A percentile compares a stretch with the other conserved stretches of the same genome.
phyloP scores from a whole-genome alignment of 1,284 basidiomycete genomes.

The Malassezia arunalokei region DNA sequence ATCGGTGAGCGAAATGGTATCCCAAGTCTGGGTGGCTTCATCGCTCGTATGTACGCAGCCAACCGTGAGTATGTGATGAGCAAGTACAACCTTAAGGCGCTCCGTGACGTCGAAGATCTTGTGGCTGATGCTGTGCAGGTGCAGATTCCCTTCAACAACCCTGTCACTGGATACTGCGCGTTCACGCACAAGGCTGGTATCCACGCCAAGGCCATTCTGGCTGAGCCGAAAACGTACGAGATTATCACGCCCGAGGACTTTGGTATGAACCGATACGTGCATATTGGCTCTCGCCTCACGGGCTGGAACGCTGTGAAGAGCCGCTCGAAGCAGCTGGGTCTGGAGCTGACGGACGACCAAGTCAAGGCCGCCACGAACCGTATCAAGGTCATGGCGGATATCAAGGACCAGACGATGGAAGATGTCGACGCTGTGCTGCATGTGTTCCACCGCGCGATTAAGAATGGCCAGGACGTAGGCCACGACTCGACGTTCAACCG shows the following conservation, averaged over 20 bases:
- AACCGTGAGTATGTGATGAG: conserved; percentile 95
- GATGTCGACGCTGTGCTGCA: conserved; percentile 94
- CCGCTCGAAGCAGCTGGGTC: conserved; percentile 88
- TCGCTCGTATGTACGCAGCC: conserved; percentile 73
- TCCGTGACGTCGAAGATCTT: conserved; percentile 96
- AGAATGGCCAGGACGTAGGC: conserved; percentile 20
- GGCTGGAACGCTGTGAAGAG: conserved; percentile 99
- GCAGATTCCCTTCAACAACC: conserved; percentile 92
- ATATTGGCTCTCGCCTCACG: conserved; percentile 91
- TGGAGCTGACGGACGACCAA: conserved; percentile 72
- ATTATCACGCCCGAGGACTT: conserved; percentile 64
- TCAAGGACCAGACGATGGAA: conserved; percentile 96
- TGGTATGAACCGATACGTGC: conserved; percentile 91
- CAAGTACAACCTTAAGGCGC: conserved; percentile 97
- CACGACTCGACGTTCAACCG: conserved; percentile 16
- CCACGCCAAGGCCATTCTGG: conserved; percentile 98
- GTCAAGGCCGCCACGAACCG: conserved; percentile 90
- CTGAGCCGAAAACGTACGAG: conserved; percentile 90
- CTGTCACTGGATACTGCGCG: conserved; percentile 81
- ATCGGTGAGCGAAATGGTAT: conserved; percentile 99
- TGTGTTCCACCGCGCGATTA: conserved; percentile 49
- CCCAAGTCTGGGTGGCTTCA: conserved; percentile 89
- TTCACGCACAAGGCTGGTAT: conserved; percentile 99
- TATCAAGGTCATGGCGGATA: conserved; percentile 98
- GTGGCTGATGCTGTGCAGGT: conserved; percentile 98